phyloP scores from a whole-genome alignment of 176 grass and related monocot species.

The Cymbopogon citratus region DNA sequence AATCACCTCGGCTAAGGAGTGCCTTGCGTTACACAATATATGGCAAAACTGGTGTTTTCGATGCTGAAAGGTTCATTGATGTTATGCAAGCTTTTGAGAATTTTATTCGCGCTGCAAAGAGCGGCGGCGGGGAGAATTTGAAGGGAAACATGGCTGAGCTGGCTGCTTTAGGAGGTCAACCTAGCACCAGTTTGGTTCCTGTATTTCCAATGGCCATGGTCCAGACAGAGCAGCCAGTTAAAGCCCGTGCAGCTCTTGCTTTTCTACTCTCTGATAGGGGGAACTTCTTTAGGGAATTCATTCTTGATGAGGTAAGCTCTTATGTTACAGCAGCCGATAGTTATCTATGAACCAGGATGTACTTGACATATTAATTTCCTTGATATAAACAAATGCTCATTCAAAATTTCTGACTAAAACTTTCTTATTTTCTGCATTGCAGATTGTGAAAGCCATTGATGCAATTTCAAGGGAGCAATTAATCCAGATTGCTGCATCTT shows the following conservation, averaged over 20 bases:
- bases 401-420: background rate
- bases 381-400: background rate
- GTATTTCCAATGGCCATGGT: slow-evolving; percentile 51
- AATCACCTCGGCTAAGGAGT: slow-evolving; percentile 79
- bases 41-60: slow-evolving; percentile 82
- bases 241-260: slow-evolving; percentile 69
- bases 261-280: slow-evolving; percentile 91
- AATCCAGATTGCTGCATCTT: slow-evolving; percentile 58
- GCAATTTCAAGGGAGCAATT: slow-evolving; percentile 88
- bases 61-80: slow-evolving; percentile 97
- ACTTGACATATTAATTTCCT: background rate
- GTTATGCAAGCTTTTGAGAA: slow-evolving; percentile 99
- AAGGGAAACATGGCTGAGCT: slow-evolving; percentile 87
- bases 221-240: slow-evolving; percentile 53
- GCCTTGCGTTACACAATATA: slow-evolving; percentile 94
- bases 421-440: slow-evolving; percentile 8
- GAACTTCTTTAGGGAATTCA: slow-evolving; percentile 92
- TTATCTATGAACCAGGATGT: background rate
- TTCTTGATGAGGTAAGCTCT: slow-evolving; percentile 83
- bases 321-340: background rate
- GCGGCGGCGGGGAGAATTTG: slow-evolving; percentile 81
- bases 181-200: slow-evolving; percentile 54
- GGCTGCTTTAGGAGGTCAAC: slow-evolving; percentile 65
- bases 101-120: slow-evolving; percentile 89
- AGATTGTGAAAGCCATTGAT: slow-evolving; percentile 98